Conservation (phyloP, 768 basidiomycete species). For the Kwoniella mangroviensis region DNA sequence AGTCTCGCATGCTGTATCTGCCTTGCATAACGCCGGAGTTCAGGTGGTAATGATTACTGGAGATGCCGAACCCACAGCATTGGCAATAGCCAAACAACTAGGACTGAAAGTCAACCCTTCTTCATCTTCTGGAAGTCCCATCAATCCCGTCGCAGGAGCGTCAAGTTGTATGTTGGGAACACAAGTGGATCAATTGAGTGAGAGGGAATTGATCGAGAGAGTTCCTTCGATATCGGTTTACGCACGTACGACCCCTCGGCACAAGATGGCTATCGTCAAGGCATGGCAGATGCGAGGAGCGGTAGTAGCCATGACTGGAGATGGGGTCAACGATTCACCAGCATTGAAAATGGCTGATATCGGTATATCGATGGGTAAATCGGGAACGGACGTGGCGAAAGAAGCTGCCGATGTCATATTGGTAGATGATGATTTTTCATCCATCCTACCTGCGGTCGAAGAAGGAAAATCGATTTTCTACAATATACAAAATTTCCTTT, state of each 20-base stretch:
- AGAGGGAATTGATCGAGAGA: conserved; percentile 77
- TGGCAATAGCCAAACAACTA: conserved; percentile 83
- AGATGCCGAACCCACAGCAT: conserved; percentile 86
- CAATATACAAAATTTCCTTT: conserved; percentile 97
- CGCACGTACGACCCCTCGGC: conserved; percentile 91
- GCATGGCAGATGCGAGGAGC: conserved; percentile 88
- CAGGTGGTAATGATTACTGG: conserved; percentile 99
- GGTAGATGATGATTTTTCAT: conserved; percentile 95
- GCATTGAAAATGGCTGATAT: conserved; percentile 98
- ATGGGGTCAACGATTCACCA: conserved; percentile 97
- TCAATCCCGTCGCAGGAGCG: conserved; percentile 19
- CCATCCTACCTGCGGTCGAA: conserved; percentile 90
- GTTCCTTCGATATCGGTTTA: conserved; percentile 85
- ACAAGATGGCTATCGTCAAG: conserved; percentile 96
- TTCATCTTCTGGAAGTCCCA: conserved; percentile 24
- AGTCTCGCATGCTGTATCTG: conserved; percentile 83
- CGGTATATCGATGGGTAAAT: conserved; percentile 96
- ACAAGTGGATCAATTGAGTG: conserved; percentile 81
- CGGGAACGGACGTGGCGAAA: conserved; percentile 98
- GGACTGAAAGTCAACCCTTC: conserved; percentile 71
- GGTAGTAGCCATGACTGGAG: conserved; percentile 96
- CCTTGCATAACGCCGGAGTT: conserved; percentile 82
- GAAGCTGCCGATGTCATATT: conserved; percentile 97
- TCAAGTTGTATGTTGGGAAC: conserved; percentile 71
- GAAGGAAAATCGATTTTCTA: conserved; percentile 98